Evolutionary conservation across 345 rosid species (phyloP), one percentile per base, ranked within the genome.

Genomic region (Populus simonii): DNA sequence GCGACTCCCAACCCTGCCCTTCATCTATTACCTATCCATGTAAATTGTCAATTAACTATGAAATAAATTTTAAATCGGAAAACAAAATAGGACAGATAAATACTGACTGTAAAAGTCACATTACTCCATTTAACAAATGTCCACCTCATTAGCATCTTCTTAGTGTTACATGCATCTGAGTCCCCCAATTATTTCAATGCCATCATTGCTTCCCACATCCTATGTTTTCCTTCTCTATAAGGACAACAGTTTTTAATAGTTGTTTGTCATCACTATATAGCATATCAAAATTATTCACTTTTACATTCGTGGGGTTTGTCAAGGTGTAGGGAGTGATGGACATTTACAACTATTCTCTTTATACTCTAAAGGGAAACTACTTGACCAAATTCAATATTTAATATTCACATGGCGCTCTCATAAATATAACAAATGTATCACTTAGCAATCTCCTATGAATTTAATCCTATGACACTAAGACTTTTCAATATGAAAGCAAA

Each of bases 1-100:
- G 99, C 66, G 97, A 78, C 82, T 96, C 97, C 98, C 98, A 96
- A 29, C 99, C 96, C 83, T 92, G 86, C 3, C 99, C 99, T 79
- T 96, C 99, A 27, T 84, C 77, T 73, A 90, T 23, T 69, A 94
- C 89, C 98, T 94, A 78, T 76, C 65, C 85, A 86, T 10, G 74
- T 25, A 73, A 75, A 25, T 59, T 3, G 65, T 55, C 55, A 20
- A 51, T 12, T 27, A 68, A 16, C 36, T 41, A 20, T 27, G 7
- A 47, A 3, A 15, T 20, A 20, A 25, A 18, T 57, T 76, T 63
- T 69, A 23, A 45, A 47, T 65, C 17, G 31, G 23, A 66, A 23
- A 51, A 12, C 8, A 20, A 36, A 65, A 23, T 47, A 47, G 3
- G 41, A n/a, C 33, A 63, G 18, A 22, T 35, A 66, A 47, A 45